These are phyloP conservation scores for Hemisphaericaspora subhashii DNA, from an alignment of 1,139 yeast species.

Conservation along the genomic window DNA sequence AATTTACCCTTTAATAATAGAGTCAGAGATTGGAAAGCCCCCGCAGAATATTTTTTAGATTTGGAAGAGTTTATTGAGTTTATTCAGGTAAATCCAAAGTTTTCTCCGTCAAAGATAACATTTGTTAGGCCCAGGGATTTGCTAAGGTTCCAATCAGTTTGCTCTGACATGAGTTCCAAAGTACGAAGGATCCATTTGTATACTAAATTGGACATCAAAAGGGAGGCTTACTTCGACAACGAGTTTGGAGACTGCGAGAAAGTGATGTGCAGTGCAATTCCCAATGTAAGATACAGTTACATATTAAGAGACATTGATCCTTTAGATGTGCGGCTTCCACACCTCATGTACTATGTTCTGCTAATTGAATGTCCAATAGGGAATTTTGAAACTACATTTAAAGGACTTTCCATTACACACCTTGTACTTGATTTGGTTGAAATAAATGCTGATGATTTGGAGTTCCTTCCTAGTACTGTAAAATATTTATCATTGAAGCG, in stretches of 20 bases:
- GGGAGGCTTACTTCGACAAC: too few relatives aligned
- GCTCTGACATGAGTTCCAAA: neutral
- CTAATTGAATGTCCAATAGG: too few relatives aligned
- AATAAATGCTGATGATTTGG: neutral
- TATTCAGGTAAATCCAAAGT: neutral
- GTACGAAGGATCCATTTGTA: neutral
- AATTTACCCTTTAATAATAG: neutral
- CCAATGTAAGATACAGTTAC: neutral
- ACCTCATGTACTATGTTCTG: too few relatives aligned
- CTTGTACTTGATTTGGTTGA: too few relatives aligned
- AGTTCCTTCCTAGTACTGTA: neutral
- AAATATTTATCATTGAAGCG: neutral
- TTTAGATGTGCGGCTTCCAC: too few relatives aligned
- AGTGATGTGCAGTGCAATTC: neutral
- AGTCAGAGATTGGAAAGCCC: neutral
- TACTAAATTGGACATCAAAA: too few relatives aligned
- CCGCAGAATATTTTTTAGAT: neutral
- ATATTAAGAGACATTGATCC: too few relatives aligned
- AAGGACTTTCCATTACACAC: too few relatives aligned
- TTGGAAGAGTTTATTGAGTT: conserved; percentile 1
- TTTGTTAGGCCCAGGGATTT: conserved; percentile 1
- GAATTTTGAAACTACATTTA: too few relatives aligned
- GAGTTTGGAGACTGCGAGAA: neutral
- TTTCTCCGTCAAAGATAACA: neutral
- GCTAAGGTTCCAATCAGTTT: neutral